A percentile compares a stretch with the other conserved stretches of the same genome.
Conservation (phyloP, 2,329 filamentous ascomycete genomes). For the Amauroascus verrucosus region DNA sequence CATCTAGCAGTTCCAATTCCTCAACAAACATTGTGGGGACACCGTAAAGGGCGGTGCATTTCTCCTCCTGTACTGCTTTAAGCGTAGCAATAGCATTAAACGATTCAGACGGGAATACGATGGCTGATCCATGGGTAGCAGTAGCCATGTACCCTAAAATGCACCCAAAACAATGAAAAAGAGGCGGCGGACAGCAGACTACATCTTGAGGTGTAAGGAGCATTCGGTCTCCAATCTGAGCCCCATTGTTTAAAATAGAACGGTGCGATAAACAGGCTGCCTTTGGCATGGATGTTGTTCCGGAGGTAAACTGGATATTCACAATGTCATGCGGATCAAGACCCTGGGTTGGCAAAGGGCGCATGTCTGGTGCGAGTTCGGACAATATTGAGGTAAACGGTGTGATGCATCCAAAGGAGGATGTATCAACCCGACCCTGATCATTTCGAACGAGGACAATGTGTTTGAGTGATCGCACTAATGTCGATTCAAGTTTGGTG, state of each 20-base stretch:
- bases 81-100: slow-evolving; percentile 72
- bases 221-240: slow-evolving; percentile 77
- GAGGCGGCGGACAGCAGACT: slow-evolving; percentile 52
- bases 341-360: slow-evolving; percentile 37
- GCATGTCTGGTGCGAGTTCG: slow-evolving; percentile 33
- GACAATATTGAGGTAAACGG: slow-evolving; percentile 40
- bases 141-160: slow-evolving; percentile 95
- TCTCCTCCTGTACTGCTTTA: slow-evolving; percentile 51
- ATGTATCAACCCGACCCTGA: slow-evolving; percentile 41
- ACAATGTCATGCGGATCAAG: slow-evolving; percentile 59
- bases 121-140: slow-evolving; percentile 65
- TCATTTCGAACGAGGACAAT: slow-evolving; percentile 76
- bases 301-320: slow-evolving; percentile 95
- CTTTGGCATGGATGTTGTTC: slow-evolving; percentile 85
- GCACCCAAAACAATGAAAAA: slow-evolving; percentile 69
- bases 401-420: slow-evolving; percentile 35
- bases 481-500: slow-evolving; percentile 41
- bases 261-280: slow-evolving; percentile 79
- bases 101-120: slow-evolving; percentile 76
- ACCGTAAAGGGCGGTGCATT: slow-evolving; percentile 65
- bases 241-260: slow-evolving; percentile 86
- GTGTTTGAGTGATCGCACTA: slow-evolving; percentile 57
- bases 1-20: slow-evolving; percentile 65
- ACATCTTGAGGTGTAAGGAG: slow-evolving; percentile 61
- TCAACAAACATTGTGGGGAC: slow-evolving; percentile 94